phyloP scores from a whole-genome alignment of 148 eudicot species.

The Drosera capensis region DNA sequence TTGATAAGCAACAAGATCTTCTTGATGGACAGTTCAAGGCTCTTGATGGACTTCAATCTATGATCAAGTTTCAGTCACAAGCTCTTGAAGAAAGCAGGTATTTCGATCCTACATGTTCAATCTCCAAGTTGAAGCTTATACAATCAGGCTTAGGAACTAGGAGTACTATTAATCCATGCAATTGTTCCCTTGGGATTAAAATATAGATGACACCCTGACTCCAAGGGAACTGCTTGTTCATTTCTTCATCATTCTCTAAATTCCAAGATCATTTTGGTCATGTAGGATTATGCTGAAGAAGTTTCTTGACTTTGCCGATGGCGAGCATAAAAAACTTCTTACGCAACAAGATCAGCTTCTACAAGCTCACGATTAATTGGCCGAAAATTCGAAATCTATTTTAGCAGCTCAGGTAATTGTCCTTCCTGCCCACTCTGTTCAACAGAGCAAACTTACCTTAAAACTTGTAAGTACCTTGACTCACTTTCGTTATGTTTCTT shows the following conservation, averaged over 20 bases:
- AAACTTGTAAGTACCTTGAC: too few relatives aligned
- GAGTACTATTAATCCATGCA: too few relatives aligned
- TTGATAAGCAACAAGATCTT: constrained; percentile 64
- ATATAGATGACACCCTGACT: too few relatives aligned
- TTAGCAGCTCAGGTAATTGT: constrained; percentile 70
- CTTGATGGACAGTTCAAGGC: constrained; percentile 50
- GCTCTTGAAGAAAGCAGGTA: constrained; percentile 86
- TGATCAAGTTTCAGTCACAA: constrained; percentile 38
- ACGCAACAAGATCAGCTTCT: constrained; percentile 41
- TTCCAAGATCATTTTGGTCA: neutral
- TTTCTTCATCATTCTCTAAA: neutral
- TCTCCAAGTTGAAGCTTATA: too few relatives aligned
- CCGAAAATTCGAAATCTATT: constrained; percentile 47
- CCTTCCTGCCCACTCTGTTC: too few relatives aligned
- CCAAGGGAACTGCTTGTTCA: too few relatives aligned
- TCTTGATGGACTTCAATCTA: constrained; percentile 45
- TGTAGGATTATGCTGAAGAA: constrained; percentile 35
- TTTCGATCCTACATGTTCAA: too few relatives aligned
- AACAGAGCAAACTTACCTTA: too few relatives aligned
- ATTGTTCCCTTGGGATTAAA: too few relatives aligned
- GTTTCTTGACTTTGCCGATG: constrained; percentile 42
- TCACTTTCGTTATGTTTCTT: too few relatives aligned
- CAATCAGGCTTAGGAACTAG: too few relatives aligned
- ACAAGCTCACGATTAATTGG: constrained; percentile 47
- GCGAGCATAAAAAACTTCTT: constrained; percentile 57